Percentiles rank a stretch among this genome's conserved stretches.
Conservation (phyloP, 2,329 filamentous ascomycete genomes). For the Xylaria sp. region DNA sequence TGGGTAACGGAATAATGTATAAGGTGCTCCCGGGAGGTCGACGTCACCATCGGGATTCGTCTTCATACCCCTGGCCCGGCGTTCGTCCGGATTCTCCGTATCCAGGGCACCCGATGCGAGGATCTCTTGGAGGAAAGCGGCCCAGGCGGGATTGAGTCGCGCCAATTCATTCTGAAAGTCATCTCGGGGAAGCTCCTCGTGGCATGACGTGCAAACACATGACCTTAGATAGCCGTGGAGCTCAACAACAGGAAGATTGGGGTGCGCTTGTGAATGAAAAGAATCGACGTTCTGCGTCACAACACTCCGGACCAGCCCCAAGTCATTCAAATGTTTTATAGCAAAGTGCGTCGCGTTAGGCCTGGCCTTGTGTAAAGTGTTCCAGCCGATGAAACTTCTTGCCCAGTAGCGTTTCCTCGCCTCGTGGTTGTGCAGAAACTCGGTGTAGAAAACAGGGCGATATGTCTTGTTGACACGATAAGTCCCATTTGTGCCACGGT, state of each 20-base stretch:
- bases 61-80: slow-evolving; percentile 74
- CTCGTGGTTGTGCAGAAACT: slow-evolving; percentile 85
- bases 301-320: slow-evolving; percentile 79
- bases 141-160: slow-evolving; percentile 86
- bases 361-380: slow-evolving; percentile 77
- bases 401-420: slow-evolving; percentile 96
- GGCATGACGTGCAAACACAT: slow-evolving; percentile 83
- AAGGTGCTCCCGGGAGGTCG: slow-evolving; percentile 86
- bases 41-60: slow-evolving; percentile 96
- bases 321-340: slow-evolving; percentile 73
- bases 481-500: slow-evolving; percentile 87
- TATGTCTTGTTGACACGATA: slow-evolving; percentile 93
- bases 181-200: slow-evolving; percentile 73
- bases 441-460: slow-evolving; percentile 90
- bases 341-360: slow-evolving; percentile 86
- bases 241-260: slow-evolving; percentile 78
- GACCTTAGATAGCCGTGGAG: slow-evolving; percentile 90
- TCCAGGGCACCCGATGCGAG: slow-evolving; percentile 78
- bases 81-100: slow-evolving; percentile 78
- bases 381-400: slow-evolving; percentile 92
- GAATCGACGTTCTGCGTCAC: slow-evolving; percentile 98
- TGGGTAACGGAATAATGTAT: slow-evolving; percentile 90
- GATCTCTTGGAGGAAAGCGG: slow-evolving; percentile 76
- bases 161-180: slow-evolving; percentile 81
- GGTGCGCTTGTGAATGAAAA: slow-evolving; percentile 84